Base-by-base conservation (phyloP, 2,329 filamentous ascomycete species). In the Exophiala bonariae region DNA sequence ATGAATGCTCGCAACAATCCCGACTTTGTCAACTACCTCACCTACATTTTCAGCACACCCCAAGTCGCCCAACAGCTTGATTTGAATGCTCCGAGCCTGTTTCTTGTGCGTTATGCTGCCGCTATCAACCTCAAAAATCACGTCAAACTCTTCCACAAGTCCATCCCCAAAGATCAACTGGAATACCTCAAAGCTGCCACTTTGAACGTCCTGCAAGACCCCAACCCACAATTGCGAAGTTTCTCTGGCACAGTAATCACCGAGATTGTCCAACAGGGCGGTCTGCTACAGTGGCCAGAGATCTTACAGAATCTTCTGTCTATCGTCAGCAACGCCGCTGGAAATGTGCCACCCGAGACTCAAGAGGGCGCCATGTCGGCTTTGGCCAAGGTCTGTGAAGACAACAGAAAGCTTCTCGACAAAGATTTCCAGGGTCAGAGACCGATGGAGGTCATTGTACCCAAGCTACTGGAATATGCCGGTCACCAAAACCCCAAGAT, bases 91-190 rank as follows among this genome's bases (percentile, higher is more conserved):
- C 78, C 55, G 76, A 87, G 64, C 85, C 89, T 72, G 80, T 63
- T 86, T 66, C 73, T 89, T 41, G 85, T 95, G 52, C 86, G 93
- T 55, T 87, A 88, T 51, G 87, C 92, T 9, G 91, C 92, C 19
- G 91, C 88, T 46, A 84, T 97, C 63, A 93, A 96, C 82, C 79
- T 99, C 57, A 99, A 97, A 74, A 97, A 96, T 70, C 90, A 95
- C 64, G 80, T 97, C 66, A 86, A 82, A 63, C 72, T 80, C 38
- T 78, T 82, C 33, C 92, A 87, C 75, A 87, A 86, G 65, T 76
- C 81, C 47, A 89, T 96, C 53, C 79, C 89, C 43, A 83, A 87
- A 41, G 66, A 76, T 32, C 92, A 85, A 64, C 75, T 95, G 58
- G 72, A 77, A 22, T 85, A 95, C 63, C 82, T 97, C 66, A 89